Conservation (phyloP, 2,329 filamentous ascomycete species). For the Exophiala alcalophila region DNA sequence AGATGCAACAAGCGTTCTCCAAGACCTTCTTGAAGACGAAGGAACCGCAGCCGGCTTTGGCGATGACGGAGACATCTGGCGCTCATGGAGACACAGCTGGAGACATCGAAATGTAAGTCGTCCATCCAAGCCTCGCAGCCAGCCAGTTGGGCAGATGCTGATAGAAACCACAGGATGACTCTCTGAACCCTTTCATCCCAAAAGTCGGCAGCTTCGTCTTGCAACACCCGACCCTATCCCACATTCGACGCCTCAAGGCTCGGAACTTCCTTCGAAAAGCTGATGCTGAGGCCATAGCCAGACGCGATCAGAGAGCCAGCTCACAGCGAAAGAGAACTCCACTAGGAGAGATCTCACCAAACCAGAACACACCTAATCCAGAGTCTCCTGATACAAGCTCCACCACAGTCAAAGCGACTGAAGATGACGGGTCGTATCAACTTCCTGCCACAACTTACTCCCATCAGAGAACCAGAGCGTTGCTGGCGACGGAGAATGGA, state of each 20-base stretch:
- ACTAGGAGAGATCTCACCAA: constrained; percentile 1
- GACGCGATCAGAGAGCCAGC: background rate
- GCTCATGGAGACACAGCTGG: constrained; percentile 32
- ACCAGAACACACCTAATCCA: background rate
- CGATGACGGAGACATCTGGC: constrained; percentile 32
- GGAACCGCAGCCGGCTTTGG: constrained; percentile 26
- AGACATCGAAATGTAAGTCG: constrained; percentile 31
- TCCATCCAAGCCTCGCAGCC: no score
- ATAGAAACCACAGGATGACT: constrained; percentile 22
- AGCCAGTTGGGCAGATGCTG: background rate
- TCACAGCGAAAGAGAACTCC: constrained; percentile 3
- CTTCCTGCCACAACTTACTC: constrained; percentile 15
- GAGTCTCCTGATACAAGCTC: background rate
- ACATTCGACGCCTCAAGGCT: constrained; percentile 26
- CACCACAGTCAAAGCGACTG: background rate
- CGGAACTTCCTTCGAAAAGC: constrained; percentile 23
- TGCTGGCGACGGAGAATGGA: constrained; percentile 8
- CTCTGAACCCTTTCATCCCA: constrained; percentile 28
- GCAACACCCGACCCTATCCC: constrained; percentile 23
- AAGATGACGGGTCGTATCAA: constrained; percentile 7
- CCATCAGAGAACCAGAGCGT: constrained; percentile 17
- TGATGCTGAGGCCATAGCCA: constrained; percentile 9
- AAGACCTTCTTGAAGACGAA: constrained; percentile 32
- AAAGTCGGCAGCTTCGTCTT: constrained; percentile 27
- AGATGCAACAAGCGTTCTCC: constrained; percentile 30